phyloP scores from a whole-genome alignment of 768 basidiomycete genomes.

The Boletus tylopilopsis region DNA sequence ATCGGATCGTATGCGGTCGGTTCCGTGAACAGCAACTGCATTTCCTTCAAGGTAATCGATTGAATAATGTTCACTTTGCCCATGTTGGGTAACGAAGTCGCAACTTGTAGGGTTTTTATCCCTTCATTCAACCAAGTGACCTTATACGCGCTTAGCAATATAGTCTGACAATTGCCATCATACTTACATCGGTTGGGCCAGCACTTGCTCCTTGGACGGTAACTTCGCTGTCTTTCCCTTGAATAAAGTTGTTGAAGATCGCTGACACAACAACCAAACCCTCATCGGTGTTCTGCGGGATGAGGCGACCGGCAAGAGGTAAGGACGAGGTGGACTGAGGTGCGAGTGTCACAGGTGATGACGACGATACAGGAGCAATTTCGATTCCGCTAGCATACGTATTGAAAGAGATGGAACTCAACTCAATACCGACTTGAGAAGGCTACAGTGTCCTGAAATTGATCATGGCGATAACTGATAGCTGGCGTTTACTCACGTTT shows the following conservation, averaged over 20 bases:
- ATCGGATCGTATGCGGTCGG: slow-evolving; percentile 54
- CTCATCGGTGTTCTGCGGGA: slow-evolving; percentile 51
- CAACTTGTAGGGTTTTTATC: slow-evolving; percentile 58
- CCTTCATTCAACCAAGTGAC: slow-evolving; percentile 72
- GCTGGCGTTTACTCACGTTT: slow-evolving; percentile 45
- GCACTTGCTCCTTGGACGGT: slow-evolving; percentile 57
- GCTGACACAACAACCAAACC: slow-evolving; percentile 57
- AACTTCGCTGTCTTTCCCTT: slow-evolving; percentile 59
- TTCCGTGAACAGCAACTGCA: slow-evolving; percentile 56
- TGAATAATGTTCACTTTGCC: slow-evolving; percentile 62
- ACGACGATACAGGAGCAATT: slow-evolving; percentile 56
- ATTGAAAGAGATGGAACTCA: slow-evolving; percentile 59
- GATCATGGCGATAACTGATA: not conserved
- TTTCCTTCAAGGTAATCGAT: slow-evolving; percentile 55
- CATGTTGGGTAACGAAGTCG: slow-evolving; percentile 58
- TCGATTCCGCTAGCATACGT: slow-evolving; percentile 49
- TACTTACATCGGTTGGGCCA: slow-evolving; percentile 50
- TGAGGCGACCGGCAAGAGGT: slow-evolving; percentile 56
- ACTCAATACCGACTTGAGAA: slow-evolving; percentile 68
- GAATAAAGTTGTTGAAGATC: slow-evolving; percentile 71
- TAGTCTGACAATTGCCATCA: not conserved
- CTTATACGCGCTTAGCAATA: slow-evolving; percentile 29
- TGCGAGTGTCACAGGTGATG: slow-evolving; percentile 47
- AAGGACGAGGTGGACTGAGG: slow-evolving; percentile 52
- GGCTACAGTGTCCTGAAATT: slow-evolving; percentile 39